Conservation (phyloP, 1,284 basidiomycete genomes). For the Pterulicium gracile region DNA sequence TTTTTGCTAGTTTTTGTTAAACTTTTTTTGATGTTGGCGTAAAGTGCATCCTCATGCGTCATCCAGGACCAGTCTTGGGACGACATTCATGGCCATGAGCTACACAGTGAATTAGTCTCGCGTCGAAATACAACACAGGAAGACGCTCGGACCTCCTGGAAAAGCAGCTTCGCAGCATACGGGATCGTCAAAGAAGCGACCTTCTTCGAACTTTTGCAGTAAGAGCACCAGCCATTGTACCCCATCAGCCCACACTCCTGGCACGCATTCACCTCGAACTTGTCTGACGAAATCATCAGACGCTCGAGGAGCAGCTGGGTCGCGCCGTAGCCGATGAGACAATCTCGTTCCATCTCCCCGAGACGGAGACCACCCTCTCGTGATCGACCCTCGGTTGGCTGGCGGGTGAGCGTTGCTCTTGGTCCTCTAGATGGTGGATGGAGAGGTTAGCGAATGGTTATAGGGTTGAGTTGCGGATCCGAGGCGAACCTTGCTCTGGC, state of each 20-base stretch:
- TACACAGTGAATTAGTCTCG: too few relatives aligned
- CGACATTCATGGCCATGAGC: conserved; percentile 94
- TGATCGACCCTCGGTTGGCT: conserved; percentile 97
- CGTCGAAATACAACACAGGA: conserved; percentile 1
- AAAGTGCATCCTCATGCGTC: conserved; percentile 68
- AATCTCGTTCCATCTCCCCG: conserved; percentile 99
- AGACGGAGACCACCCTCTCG: conserved; percentile 95
- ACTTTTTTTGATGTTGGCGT: too few relatives aligned
- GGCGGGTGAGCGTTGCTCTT: conserved; percentile 91
- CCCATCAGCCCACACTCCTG: conserved; percentile 93
- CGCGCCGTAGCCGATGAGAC: conserved; percentile 91
- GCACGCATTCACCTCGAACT: conserved; percentile 96
- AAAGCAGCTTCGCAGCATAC: conserved; percentile 93
- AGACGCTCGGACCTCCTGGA: conserved; percentile 80
- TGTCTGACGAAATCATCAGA: conserved; percentile 96
- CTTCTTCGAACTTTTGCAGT: conserved; percentile 93
- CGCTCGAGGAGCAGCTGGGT: conserved; percentile 94
- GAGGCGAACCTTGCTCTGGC: conserved; percentile 75
- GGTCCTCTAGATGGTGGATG: conserved; percentile 71
- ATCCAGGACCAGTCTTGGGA: conserved; percentile 77
- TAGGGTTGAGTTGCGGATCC: conserved; percentile 8
- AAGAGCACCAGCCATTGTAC: conserved; percentile 93
- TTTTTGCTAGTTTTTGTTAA: too few relatives aligned
- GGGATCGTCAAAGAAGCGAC: conserved; percentile 97
- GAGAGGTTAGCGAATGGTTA: conserved; percentile 10